Percentiles rank a stretch among this genome's conserved stretches.
Evolutionary conservation across 768 basidiomycete genomes (phyloP).

Genomic region (Kwoniella pini): DNA sequence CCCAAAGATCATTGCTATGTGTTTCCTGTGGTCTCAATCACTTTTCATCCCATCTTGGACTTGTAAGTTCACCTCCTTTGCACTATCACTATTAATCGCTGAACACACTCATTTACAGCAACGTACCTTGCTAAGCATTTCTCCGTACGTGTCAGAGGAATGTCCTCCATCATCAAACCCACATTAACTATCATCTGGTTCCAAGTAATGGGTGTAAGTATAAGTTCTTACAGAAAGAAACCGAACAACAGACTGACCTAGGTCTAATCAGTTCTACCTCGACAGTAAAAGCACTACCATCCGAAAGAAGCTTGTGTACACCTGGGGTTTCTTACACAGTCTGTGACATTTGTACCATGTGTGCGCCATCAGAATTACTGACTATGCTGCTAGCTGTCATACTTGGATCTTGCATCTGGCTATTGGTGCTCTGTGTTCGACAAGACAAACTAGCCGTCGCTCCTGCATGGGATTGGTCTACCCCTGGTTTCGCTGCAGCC

Average conservation of each 20-base stretch:
- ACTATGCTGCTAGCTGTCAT: background rate
- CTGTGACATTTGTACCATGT: background rate
- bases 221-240: background rate
- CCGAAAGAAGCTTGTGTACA: conserved; percentile 20
- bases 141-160: conserved; percentile 21
- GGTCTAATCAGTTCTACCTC: conserved; percentile 15
- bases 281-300: conserved; percentile 14
- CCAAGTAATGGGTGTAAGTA: conserved; percentile 14
- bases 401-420: conserved; percentile 15
- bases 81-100: background rate
- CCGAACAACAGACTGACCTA: too few relatives aligned
- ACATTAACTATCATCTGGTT: conserved; percentile 20
- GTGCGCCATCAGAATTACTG: background rate
- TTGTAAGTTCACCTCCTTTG: background rate
- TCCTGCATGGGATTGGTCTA: conserved; percentile 14
- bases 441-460: conserved; percentile 2
- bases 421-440: conserved; percentile 9
- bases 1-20: conserved; percentile 17
- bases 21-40: conserved; percentile 20
- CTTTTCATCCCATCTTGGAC: conserved; percentile 20
- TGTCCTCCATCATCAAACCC: conserved; percentile 18
- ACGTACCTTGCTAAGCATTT: conserved; percentile 12
- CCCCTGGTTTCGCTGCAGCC: conserved; percentile 15
- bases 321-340: conserved; percentile 17
- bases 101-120: background rate